These are phyloP conservation scores for Clavispora carvajalis DNA, from an alignment of 805 yeast species.

Conservation along the genomic window DNA sequence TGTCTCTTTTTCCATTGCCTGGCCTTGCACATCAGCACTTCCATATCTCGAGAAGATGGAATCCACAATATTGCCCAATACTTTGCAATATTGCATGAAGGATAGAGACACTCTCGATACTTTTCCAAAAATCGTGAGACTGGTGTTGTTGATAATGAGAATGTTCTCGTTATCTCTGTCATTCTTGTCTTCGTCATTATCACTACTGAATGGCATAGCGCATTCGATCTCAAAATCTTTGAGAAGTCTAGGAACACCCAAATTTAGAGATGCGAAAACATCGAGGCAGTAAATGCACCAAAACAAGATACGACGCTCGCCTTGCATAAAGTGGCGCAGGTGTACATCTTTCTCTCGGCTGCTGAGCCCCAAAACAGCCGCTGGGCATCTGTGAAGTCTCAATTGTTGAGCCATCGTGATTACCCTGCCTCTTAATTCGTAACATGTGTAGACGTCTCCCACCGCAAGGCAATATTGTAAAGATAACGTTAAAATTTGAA, in stretches of 20 bases:
- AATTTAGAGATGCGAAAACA: constrained; percentile 62
- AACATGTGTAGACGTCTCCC: constrained; percentile 70
- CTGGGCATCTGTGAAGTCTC: constrained; percentile 80
- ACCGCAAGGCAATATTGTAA: constrained; percentile 64
- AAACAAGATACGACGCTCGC: constrained; percentile 74
- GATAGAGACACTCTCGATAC: constrained; percentile 60
- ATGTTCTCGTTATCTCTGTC: constrained; percentile 48
- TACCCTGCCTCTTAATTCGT: constrained; percentile 69
- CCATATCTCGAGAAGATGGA: constrained; percentile 60
- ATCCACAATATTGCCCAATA: constrained; percentile 69
- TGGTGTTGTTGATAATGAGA: constrained; percentile 54
- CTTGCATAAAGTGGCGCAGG: constrained; percentile 66
- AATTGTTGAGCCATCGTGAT: constrained; percentile 82
- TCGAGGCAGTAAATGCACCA: constrained; percentile 83
- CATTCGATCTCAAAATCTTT: constrained; percentile 83
- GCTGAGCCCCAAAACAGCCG: constrained; percentile 70
- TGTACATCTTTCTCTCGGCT: constrained; percentile 21
- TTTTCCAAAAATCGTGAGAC: constrained; percentile 62
- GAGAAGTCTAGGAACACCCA: constrained; percentile 78
- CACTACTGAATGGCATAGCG: constrained; percentile 64
- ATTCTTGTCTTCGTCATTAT: constrained; percentile 31
- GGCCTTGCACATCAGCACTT: constrained; percentile 20
- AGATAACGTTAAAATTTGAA: constrained; percentile 66
- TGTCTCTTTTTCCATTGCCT: constrained; percentile 45
- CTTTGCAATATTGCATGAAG: constrained; percentile 63